Conservation (phyloP, 441 rosid genomes). For the Arabidopsis lyrata region DNA sequence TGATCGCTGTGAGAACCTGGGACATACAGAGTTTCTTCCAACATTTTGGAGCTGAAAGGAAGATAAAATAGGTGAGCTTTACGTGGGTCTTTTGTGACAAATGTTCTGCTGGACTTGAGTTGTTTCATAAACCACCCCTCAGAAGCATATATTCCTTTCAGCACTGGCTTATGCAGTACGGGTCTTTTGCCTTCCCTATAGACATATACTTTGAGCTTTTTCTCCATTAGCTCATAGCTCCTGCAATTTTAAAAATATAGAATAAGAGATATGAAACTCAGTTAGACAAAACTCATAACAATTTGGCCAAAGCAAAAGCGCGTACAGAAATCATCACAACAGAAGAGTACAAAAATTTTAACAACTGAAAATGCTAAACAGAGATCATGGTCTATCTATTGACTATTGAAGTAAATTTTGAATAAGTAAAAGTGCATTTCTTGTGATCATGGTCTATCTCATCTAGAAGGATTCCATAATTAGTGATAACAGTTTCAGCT, state of each 20-base stretch:
- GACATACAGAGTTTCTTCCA: constrained; percentile 70
- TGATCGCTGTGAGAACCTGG: constrained; percentile 66
- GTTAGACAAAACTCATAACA: constrained; percentile 14
- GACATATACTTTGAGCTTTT: constrained; percentile 71
- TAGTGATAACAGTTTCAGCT: constrained; percentile 5
- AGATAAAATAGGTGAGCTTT: constrained; percentile 89
- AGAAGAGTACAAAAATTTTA: neutral
- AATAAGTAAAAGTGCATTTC: neutral
- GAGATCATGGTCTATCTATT: no score
- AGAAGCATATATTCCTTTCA: constrained; percentile 89
- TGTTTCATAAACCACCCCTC: constrained; percentile 98
- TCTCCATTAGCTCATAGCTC: constrained; percentile 95
- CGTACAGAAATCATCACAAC: neutral
- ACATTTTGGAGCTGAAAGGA: constrained; percentile 84
- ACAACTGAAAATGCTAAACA: constrained; percentile 4
- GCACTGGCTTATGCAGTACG: constrained; percentile 65
- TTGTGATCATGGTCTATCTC: neutral
- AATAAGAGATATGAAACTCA: constrained; percentile 11
- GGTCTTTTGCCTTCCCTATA: constrained; percentile 89
- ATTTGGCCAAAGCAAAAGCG: constrained; percentile 6
- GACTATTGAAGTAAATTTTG: neutral
- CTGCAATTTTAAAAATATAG: constrained; percentile 47
- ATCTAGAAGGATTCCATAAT: neutral
- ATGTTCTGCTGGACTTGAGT: constrained; percentile 65
- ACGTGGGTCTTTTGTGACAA: constrained; percentile 64